Evolutionary conservation across 2,329 filamentous ascomycete genomes (phyloP), one percentile per base, ranked within the genome.

Genomic region (Diaporthe eres): DNA sequence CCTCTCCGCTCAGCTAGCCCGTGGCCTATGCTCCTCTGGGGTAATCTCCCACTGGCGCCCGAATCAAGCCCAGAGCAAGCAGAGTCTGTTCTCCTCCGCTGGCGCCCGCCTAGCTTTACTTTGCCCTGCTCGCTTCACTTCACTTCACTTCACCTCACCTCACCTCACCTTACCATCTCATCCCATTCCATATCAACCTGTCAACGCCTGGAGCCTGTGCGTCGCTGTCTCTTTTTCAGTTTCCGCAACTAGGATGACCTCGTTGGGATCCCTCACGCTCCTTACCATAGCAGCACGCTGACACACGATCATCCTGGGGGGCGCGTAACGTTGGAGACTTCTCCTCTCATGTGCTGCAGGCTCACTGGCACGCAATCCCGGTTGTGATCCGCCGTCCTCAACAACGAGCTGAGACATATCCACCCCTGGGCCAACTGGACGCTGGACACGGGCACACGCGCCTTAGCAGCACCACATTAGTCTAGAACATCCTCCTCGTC

Each of bases 331-430:
- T 60, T 60, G 57, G 15, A 42, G 25, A 37, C 17, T 13, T 15
- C 7, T 68, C 13, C 13, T 68, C 65, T 10, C 47, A 39, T 12
- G 63, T 68, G 63, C 65, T 53, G 47, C 47, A n/a, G 22, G 65
- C 47, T 53, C 65, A 42, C 65, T 53, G 49, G 65, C 47, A 68
- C 47, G 34, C 65, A 68, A 28, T 53, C 65, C 49, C 37, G 34
- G 65, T 70, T 55, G 65, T 55, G 65, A 55, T 70, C 65, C 65
- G 49, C 47, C 65, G 17, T 25, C 34, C 47, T 28, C 65, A 70
- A 70, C 65, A 70, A 70, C 34, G 9, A 42, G 6, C 65, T 31
- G 65, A 53, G 49, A 51, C 51, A 70, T 22, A 34, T 42, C n/a
- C 58, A 17, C 39, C 15, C 37, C 37, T 28, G 22, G 15, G 49